These are phyloP conservation scores for Dinochytrium kinnereticum DNA, from an alignment of 371 early-diverging fungal species.

Conservation along the genomic window DNA sequence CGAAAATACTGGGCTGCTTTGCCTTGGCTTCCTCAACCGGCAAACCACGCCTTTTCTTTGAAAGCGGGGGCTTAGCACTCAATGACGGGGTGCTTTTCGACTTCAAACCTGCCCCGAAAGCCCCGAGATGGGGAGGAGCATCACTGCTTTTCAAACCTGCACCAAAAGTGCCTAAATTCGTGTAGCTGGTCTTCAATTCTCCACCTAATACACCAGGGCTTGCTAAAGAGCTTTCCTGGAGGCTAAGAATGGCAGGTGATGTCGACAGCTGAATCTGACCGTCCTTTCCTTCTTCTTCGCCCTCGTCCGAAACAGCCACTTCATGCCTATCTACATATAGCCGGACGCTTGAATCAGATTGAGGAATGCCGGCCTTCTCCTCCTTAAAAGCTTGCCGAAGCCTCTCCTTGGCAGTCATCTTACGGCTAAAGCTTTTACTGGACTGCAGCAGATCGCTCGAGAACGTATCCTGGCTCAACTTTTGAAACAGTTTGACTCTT, in stretches of 20 bases:
- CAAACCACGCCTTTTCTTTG: not conserved
- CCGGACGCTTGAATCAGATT: constrained; percentile 59
- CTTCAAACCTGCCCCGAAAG: constrained; percentile 27
- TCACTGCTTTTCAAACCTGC: not conserved
- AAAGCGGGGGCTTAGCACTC: not conserved
- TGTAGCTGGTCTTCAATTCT: not conserved
- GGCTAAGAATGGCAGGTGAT: too few relatives aligned
- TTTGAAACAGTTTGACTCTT: constrained; percentile 76
- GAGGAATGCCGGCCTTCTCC: constrained; percentile 69
- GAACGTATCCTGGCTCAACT: constrained; percentile 56
- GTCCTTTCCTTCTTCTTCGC: constrained; percentile 23
- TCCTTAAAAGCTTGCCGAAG: constrained; percentile 75
- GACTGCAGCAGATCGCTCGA: constrained; percentile 69
- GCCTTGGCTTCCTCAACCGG: not conserved
- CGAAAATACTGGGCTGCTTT: not conserved
- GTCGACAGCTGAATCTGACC: constrained; percentile 14
- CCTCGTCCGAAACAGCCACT: constrained; percentile 11
- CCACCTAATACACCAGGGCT: not conserved
- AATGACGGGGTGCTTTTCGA: not conserved
- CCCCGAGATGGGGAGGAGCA: constrained; percentile 1
- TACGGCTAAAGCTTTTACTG: constrained; percentile 76
- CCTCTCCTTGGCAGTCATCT: constrained; percentile 74
- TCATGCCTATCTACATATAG: constrained; percentile 43
- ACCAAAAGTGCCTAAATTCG: constrained; percentile 4
- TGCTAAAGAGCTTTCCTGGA: too few relatives aligned